Conservation (phyloP, 83 land plant genomes). For the Picea abies region DNA sequence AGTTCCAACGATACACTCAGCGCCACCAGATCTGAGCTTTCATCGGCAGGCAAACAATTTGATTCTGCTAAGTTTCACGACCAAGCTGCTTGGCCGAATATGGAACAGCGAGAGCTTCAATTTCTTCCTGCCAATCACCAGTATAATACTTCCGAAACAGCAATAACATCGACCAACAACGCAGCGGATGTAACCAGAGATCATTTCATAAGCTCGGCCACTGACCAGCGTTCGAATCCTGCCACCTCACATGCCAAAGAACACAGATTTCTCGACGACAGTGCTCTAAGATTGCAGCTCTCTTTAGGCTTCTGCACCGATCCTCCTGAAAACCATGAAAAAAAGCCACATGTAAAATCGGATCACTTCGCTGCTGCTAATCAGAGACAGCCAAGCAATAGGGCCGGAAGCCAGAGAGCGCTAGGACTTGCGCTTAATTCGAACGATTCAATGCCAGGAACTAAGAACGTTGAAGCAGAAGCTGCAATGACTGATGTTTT, state of each 20-base stretch:
- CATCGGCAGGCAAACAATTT: not conserved
- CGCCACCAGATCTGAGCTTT: slow-evolving; percentile 13
- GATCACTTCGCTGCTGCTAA: not conserved
- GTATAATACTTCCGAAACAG: not conserved
- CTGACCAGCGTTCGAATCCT: not conserved
- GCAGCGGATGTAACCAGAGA: not conserved
- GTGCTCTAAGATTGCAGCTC: not conserved
- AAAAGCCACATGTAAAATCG: not conserved
- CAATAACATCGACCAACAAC: not conserved
- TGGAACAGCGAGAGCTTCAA: slow-evolving; percentile 20
- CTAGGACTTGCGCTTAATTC: too few species aligned
- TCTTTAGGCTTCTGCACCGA: not conserved
- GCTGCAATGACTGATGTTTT: too few species aligned
- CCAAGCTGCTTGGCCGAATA: slow-evolving; percentile 1
- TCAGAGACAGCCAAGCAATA: too few species aligned
- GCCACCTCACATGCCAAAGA: not conserved
- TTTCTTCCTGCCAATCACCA: slow-evolving; percentile 14
- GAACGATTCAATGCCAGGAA: too few species aligned
- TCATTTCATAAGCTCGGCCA: not conserved
- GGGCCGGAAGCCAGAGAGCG: too few species aligned
- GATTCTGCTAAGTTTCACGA: not conserved
- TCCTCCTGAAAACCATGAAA: not conserved
- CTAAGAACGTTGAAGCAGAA: too few species aligned
- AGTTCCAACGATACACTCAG: slow-evolving; percentile 41
- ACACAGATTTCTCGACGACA: not conserved